These are phyloP conservation scores for Neurospora sp. DNA, from an alignment of 495 filamentous ascomycete genomes.

Conservation along the genomic window DNA sequence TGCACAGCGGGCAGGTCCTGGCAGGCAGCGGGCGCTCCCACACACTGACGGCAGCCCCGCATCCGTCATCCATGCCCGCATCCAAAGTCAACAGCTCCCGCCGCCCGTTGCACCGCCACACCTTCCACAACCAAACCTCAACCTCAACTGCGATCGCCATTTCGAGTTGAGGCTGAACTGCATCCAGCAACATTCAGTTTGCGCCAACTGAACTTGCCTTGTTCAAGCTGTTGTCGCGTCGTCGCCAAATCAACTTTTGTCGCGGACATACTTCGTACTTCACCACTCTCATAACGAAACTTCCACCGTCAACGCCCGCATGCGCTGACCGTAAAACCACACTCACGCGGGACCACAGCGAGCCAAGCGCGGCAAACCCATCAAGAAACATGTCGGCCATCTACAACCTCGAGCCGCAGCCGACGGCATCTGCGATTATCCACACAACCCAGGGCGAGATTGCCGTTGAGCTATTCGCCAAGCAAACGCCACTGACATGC, in stretches of 20 bases:
- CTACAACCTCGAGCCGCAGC: conserved; percentile 90
- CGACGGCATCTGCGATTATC: conserved; percentile 81
- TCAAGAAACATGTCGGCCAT: conserved; percentile 58
- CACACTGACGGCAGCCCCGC: not conserved
- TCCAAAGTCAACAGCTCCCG: not conserved
- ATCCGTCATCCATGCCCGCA: not conserved
- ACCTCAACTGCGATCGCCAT: not conserved
- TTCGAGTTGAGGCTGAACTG: not conserved
- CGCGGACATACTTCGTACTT: too few relatives aligned
- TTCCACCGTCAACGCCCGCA: not conserved
- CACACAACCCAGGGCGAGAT: conserved; percentile 84
- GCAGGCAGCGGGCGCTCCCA: not conserved
- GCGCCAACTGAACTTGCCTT: not conserved
- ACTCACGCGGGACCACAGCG: not conserved
- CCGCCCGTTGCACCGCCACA: not conserved
- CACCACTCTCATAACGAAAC: not conserved
- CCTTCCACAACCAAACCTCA: not conserved
- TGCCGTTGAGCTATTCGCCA: conserved; percentile 83
- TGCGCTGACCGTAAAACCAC: not conserved
- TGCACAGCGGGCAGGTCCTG: not conserved
- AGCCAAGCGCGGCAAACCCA: not conserved
- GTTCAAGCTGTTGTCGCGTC: not conserved
- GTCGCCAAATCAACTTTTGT: not conserved
- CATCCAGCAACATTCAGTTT: not conserved
- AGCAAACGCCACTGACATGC: conserved; percentile 79